phyloP scores from a whole-genome alignment of 177 flowering plant species.

The Tripterygium wilfordii region DNA sequence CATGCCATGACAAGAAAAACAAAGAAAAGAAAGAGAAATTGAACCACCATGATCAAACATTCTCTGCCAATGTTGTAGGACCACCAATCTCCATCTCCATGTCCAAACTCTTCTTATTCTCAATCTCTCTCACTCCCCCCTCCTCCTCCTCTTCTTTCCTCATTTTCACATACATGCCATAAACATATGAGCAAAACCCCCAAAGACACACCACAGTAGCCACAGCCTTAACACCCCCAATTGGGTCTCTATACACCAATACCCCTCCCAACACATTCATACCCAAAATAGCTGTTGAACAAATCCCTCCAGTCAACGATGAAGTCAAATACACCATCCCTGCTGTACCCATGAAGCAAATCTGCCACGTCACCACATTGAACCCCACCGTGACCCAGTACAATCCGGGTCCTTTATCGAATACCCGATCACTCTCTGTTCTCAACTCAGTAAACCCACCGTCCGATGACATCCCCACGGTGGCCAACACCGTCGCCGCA shows the following conservation, averaged over 20 bases:
- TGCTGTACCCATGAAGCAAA: conserved; percentile 79
- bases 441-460: conserved; percentile 53
- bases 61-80: too few relatives aligned
- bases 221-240: conserved; percentile 56
- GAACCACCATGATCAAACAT: too few relatives aligned
- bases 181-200: conserved; percentile 78
- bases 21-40: too few relatives aligned
- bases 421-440: conserved; percentile 27
- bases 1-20: too few relatives aligned
- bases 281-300: conserved; percentile 72
- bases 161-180: conserved; percentile 45
- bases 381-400: conserved; percentile 41
- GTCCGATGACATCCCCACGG: conserved; percentile 48
- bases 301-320: conserved; percentile 69
- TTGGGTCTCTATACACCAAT: conserved; percentile 46
- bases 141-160: conserved; percentile 9
- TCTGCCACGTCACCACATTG: conserved; percentile 64
- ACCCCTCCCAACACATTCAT: conserved; percentile 68
- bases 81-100: too few relatives aligned
- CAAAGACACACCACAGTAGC: conserved; percentile 58
- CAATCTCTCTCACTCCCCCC: too few relatives aligned
- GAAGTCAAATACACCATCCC: conserved; percentile 75
- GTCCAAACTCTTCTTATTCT: too few relatives aligned
- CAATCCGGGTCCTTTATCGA: conserved; percentile 32
- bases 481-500: conserved; percentile 55